A percentile compares a stretch with the other conserved stretches of the same genome.
Evolutionary conservation across 2,329 filamentous ascomycete genomes (phyloP).

Genomic region (Colletotrichum nymphaeae): DNA sequence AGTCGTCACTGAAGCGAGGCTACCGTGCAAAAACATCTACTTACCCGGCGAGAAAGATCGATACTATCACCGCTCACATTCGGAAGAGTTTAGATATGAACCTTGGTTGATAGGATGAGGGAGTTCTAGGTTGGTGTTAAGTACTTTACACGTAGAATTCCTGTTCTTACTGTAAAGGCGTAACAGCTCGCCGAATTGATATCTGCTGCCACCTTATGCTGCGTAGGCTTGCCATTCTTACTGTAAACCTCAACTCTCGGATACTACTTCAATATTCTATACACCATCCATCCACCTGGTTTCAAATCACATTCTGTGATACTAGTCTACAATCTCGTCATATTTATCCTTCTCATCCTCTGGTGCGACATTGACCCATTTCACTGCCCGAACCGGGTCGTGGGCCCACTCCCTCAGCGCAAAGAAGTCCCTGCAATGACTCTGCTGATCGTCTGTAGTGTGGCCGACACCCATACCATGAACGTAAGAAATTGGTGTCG

Average conservation of each 20-base stretch:
- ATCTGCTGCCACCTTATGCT: no score
- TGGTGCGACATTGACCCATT: slow-evolving; percentile 17
- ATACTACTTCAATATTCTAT: no score
- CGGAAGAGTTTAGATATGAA: slow-evolving; percentile 12
- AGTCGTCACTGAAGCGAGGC: background rate
- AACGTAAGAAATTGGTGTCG: slow-evolving; percentile 20
- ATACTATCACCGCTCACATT: slow-evolving; percentile 14
- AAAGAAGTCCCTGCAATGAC: slow-evolving; percentile 24
- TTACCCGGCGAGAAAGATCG: background rate
- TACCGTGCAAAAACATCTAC: background rate
- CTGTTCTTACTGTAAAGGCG: no score
- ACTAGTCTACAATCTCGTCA: background rate
- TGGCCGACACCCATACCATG: slow-evolving; percentile 26
- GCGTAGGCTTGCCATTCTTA: no score
- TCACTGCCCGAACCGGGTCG: slow-evolving; percentile 4
- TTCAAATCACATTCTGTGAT: background rate
- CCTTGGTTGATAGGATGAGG: background rate
- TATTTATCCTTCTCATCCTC: slow-evolving; percentile 27
- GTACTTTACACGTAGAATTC: no score
- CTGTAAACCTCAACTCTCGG: no score
- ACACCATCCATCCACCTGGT: no score
- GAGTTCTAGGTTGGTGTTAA: no score
- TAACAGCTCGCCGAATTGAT: no score
- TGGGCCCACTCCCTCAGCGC: slow-evolving; percentile 27
- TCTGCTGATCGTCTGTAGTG: slow-evolving; percentile 24